phyloP scores from a whole-genome alignment of 2,329 filamentous ascomycete genomes.

The Lasiodiplodia citricola region DNA sequence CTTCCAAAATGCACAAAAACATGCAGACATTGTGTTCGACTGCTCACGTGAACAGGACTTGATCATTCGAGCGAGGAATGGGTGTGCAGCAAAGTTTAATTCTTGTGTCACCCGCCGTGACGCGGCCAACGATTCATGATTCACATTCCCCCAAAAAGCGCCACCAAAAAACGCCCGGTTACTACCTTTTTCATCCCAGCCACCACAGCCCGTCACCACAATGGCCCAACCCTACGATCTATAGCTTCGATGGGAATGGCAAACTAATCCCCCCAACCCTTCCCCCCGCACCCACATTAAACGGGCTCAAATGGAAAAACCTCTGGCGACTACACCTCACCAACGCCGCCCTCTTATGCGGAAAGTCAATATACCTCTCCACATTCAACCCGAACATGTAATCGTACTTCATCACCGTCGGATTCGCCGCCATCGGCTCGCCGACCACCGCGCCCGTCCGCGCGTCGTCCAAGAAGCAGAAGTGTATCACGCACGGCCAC shows the following conservation, averaged over 20 bases:
- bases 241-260: conserved; percentile 7
- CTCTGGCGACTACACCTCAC: conserved; percentile 68
- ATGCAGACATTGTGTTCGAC: no score
- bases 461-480: conserved; percentile 64
- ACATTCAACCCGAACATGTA: conserved; percentile 74
- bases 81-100: no score
- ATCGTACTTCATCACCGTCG: conserved; percentile 74
- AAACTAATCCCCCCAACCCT: background rate
- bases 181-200: background rate
- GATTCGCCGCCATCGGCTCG: conserved; percentile 75
- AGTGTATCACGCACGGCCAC: conserved; percentile 64
- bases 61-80: no score
- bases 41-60: no score
- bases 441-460: conserved; percentile 62
- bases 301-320: conserved; percentile 71
- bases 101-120: no score
- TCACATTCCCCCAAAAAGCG: background rate
- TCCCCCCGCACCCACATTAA: conserved; percentile 35
- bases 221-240: background rate
- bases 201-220: background rate
- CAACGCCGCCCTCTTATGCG: conserved; percentile 73
- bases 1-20: no score
- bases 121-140: background rate
- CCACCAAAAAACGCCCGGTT: background rate
- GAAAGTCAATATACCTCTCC: conserved; percentile 74